Base-by-base conservation (phyloP, 129 eudicot genomes). In the Apium graveolens region DNA sequence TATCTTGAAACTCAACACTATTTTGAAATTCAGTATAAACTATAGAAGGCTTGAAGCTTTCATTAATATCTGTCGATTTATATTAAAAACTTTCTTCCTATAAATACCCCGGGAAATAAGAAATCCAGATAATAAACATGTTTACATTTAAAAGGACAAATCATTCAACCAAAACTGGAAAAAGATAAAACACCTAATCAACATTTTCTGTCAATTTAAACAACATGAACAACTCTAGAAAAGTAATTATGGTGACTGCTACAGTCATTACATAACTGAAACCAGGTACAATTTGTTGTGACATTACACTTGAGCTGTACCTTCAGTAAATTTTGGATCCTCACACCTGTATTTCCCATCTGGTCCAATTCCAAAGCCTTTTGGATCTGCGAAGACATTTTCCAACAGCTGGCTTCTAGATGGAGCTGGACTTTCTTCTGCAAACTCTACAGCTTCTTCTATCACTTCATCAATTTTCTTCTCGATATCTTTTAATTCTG, bases 261-360 rank as follows among this genome's bases (percentile, higher is more conserved):
- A 43, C 57, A 73, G 76, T 73, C 24, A 73, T 41, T 17, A 74
- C 41, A 45, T 18, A 48, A 74, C 79, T 76, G 70, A 55, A 76
- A 43, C 79, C 79, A 76, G 46, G 17, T n/a, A 12, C 45, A 29
- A 44, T 9, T n/a, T 55, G 10, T 10, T 17, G 24, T 41, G 5
- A 76, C 31, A 44, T 51, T 79, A 89, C 77, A 89, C 91, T 63
- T 85, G 89, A 55, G 91, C 94, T 38, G 94, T 90, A 45, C 94
- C 94, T 84, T 90, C 73, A 7, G 94, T 90, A 85, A 90, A 90
- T 62, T 90, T 90, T 12, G 91, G 94, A 45, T 90, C 91, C 85
- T 90, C 94, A 65, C 94, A 90, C 81, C 94, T 85, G 89, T 89
- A 89, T 75, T 80, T 87, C 29, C 94, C 94, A 81, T 89, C 91